Conservation (phyloP, 78 protist species). For the Goniomonas avonlea region DNA sequence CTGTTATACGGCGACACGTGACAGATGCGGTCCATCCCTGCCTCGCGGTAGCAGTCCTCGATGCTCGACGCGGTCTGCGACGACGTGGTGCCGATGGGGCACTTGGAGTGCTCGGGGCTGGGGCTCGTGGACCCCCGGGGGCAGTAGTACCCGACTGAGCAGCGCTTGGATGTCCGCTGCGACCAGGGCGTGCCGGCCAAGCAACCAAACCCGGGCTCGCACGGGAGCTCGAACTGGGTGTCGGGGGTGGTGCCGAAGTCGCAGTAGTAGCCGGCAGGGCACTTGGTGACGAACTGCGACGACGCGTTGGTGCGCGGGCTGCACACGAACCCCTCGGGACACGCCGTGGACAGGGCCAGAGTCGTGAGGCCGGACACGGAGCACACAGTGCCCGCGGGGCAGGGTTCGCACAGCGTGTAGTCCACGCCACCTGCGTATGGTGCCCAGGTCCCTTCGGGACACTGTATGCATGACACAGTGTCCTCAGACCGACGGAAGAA, state of each 20-base stretch:
- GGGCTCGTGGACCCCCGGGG: not conserved
- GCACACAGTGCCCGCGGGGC: constrained; percentile 21
- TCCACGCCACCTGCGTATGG: not conserved
- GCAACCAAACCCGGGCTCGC: not conserved
- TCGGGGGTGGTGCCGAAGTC: not conserved
- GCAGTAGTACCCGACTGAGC: constrained; percentile 2
- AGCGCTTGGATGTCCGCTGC: not conserved
- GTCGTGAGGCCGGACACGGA: not conserved
- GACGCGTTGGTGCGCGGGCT: not conserved
- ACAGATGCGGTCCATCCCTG: not conserved
- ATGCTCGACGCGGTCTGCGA: not conserved
- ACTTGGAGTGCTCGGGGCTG: not conserved
- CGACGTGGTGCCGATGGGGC: constrained; percentile 9
- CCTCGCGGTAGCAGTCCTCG: not conserved
- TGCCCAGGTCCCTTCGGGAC: constrained; percentile 16
- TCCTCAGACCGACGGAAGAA: not conserved
- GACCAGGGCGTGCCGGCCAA: not conserved
- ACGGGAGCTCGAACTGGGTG: not conserved
- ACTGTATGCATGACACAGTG: not conserved
- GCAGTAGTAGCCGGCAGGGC: constrained; percentile 14
- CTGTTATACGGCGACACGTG: constrained; percentile 2
- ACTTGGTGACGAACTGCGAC: not conserved
- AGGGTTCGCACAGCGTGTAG: constrained; percentile 1
- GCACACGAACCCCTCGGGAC: constrained; percentile 26
- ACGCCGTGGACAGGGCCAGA: not conserved